Conservation (phyloP, 1,139 yeast species). For the Yamadazyma atmosphaerica region DNA sequence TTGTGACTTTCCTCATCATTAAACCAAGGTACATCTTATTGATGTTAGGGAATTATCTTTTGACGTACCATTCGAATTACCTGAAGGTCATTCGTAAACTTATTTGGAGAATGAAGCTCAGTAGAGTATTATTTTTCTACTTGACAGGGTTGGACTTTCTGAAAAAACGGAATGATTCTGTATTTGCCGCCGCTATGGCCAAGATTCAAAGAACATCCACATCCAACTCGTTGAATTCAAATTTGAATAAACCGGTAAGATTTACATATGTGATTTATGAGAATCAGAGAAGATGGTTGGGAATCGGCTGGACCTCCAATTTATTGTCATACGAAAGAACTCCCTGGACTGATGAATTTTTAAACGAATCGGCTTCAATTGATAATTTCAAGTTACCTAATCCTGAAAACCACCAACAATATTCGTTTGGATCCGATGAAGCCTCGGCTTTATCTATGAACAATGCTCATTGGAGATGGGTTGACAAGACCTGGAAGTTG, state of each 20-base stretch:
- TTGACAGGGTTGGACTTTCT: constrained; percentile 86
- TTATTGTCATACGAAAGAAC: constrained; percentile 89
- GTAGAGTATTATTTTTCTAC: constrained; percentile 72
- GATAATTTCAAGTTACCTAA: constrained; percentile 81
- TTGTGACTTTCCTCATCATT: constrained; percentile 63
- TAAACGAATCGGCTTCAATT: constrained; percentile 79
- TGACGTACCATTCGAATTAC: constrained; percentile 87
- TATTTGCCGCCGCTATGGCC: constrained; percentile 58
- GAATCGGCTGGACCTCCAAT: constrained; percentile 96
- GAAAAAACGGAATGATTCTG: constrained; percentile 47
- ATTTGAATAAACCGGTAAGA: constrained; percentile 60
- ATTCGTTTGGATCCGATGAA: constrained; percentile 19
- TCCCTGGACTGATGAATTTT: constrained; percentile 95
- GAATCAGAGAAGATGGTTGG: constrained; percentile 96
- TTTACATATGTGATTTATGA: constrained; percentile 94
- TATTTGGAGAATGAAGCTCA: constrained; percentile 77
- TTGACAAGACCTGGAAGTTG: constrained; percentile 86
- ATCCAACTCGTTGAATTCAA: constrained; percentile 18
- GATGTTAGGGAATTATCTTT: constrained; percentile 56
- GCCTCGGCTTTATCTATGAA: constrained; percentile 18
- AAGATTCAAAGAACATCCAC: constrained; percentile 58
- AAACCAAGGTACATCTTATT: constrained; percentile 71
- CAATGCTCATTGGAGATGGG: constrained; percentile 86
- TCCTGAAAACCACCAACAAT: constrained; percentile 38
- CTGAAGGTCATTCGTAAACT: constrained; percentile 77